Percentiles rank a stretch among this genome's conserved stretches.
phyloP scores from a whole-genome alignment of 495 filamentous ascomycete species.

The Barbatosphaeria neglecta region DNA sequence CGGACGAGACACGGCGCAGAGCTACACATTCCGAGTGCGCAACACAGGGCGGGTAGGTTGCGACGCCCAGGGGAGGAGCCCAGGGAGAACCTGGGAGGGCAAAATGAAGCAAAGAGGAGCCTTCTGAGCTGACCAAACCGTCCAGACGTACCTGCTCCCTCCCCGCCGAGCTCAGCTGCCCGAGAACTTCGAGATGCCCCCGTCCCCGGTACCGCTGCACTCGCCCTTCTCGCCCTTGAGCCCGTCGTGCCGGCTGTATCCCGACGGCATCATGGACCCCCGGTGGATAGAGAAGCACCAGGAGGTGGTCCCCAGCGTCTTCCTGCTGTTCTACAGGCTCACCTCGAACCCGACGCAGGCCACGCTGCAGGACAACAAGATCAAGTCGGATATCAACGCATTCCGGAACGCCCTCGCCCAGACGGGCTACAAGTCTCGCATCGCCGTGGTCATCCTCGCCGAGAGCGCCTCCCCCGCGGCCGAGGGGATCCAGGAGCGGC shows the following conservation, averaged over 20 bases:
- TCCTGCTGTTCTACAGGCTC: conserved; percentile 62
- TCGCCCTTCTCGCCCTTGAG: conserved; percentile 82
- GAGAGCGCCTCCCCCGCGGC: conserved; percentile 50
- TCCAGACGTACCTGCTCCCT: conserved; percentile 39
- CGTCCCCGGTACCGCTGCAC: conserved; percentile 49
- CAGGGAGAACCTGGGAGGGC: not conserved
- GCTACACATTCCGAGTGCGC: conserved; percentile 51
- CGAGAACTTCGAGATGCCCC: conserved; percentile 32
- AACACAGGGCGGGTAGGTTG: conserved; percentile 63
- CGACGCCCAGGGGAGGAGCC: no score
- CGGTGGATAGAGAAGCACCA: conserved; percentile 83
- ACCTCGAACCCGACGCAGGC: conserved; percentile 57
- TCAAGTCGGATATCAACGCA: conserved; percentile 77
- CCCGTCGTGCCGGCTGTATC: conserved; percentile 66
- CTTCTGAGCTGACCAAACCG: not conserved
- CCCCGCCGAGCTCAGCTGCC: conserved; percentile 37
- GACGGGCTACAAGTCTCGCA: conserved; percentile 60
- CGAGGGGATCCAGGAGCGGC: conserved; percentile 52
- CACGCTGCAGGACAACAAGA: conserved; percentile 67
- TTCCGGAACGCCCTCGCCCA: conserved; percentile 52
- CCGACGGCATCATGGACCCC: conserved; percentile 73
- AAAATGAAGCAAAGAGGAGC: not conserved
- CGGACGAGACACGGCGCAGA: conserved; percentile 26
- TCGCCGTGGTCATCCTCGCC: conserved; percentile 66
- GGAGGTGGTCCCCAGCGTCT: conserved; percentile 63